phyloP scores from a whole-genome alignment of 1,139 yeast species.

The Geotrichum reessii region DNA sequence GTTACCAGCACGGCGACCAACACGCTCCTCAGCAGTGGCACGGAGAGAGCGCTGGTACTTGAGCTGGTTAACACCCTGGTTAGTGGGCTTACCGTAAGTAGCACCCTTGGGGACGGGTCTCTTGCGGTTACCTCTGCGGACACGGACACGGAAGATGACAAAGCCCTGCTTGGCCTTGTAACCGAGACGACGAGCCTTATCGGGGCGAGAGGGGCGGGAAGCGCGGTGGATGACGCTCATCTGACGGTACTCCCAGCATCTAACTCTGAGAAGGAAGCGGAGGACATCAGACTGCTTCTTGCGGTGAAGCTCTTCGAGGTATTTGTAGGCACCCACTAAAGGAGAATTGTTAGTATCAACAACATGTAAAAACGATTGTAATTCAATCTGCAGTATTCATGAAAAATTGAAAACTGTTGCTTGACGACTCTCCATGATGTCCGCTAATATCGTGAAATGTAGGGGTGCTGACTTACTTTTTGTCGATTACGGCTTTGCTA shows the following conservation, averaged over 20 bases:
- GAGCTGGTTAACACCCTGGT: constrained; percentile 99
- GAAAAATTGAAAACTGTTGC: too few species aligned
- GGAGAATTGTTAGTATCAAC: background rate
- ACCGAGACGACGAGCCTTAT: constrained; percentile 99
- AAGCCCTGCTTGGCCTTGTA: constrained; percentile 99
- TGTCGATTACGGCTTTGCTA: constrained; percentile 18
- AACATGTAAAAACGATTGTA: too few species aligned
- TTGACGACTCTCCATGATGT: background rate
- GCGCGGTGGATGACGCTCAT: constrained; percentile 98
- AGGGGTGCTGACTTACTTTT: constrained; percentile 14
- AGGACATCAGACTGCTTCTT: constrained; percentile 99
- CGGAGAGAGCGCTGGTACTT: constrained; percentile 98
- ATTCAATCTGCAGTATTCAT: background rate
- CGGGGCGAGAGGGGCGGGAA: constrained; percentile 98
- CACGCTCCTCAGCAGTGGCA: constrained; percentile 99
- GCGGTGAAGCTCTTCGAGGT: constrained; percentile 98
- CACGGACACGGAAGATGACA: constrained; percentile 97
- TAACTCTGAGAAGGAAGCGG: constrained; percentile 98
- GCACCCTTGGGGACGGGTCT: constrained; percentile 99
- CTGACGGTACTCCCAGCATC: constrained; percentile 99
- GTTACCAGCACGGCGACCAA: constrained; percentile 98
- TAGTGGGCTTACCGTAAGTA: constrained; percentile 99
- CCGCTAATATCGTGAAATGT: background rate
- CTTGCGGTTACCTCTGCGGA: constrained; percentile 99
- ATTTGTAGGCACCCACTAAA: constrained; percentile 96